phyloP scores from a whole-genome alignment of 1,139 yeast species.

The Candida neerlandica region DNA sequence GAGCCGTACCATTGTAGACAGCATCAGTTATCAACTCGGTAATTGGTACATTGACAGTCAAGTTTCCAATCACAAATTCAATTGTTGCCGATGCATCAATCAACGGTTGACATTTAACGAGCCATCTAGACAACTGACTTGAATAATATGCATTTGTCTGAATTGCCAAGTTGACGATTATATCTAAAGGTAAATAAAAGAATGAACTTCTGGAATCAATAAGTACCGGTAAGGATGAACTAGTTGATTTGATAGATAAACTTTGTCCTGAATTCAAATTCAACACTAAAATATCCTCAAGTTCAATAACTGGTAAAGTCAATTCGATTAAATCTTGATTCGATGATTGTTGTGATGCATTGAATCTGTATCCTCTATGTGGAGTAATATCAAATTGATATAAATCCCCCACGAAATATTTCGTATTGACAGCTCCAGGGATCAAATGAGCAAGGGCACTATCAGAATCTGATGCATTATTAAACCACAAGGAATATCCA shows the following conservation, averaged over 20 bases:
- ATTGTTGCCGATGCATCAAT: constrained; percentile 49
- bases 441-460: constrained; percentile 43
- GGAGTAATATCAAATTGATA: constrained; percentile 53
- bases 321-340: constrained; percentile 25
- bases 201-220: constrained; percentile 60
- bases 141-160: constrained; percentile 75
- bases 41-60: constrained; percentile 56
- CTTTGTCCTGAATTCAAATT: constrained; percentile 40
- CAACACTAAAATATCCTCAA: constrained; percentile 55
- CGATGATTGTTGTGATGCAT: constrained; percentile 21
- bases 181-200: constrained; percentile 59
- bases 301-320: constrained; percentile 56
- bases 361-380: constrained; percentile 28
- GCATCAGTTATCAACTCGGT: constrained; percentile 50
- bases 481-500: constrained; percentile 60
- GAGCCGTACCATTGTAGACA: constrained; percentile 24
- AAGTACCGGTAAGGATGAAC: constrained; percentile 52
- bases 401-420: constrained; percentile 47
- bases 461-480: constrained; percentile 18
- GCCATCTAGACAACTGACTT: constrained; percentile 55
- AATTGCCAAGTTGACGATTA: constrained; percentile 66
- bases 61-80: constrained; percentile 56
- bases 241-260: constrained; percentile 36
- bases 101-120: constrained; percentile 61
- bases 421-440: constrained; percentile 61